Evolutionary conservation across 2,329 filamentous ascomycete genomes (phyloP), one percentile per base, ranked within the genome.

Genomic region (Phialophora chinensis): DNA sequence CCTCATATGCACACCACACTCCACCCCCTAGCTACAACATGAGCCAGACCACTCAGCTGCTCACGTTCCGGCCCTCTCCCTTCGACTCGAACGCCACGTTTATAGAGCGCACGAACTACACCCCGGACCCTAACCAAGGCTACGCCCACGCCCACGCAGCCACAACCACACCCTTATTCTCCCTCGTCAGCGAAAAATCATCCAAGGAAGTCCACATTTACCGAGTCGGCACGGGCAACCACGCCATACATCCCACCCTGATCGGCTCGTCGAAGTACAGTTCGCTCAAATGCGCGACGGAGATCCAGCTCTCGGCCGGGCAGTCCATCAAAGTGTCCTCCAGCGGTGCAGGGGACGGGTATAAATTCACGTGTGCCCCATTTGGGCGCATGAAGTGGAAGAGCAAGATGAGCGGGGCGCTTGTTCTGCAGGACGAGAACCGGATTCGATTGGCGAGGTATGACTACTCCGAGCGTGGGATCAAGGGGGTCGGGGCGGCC

Each of bases 341-440:
- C 53, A 55, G 53, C 17, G 14, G n/a, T 29, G 27, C 29, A 14
- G 53, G 53, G 8, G 53, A 55, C 53, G 53, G 53, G n/a, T 55
- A 55, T 23, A 55, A 55, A 35, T 55, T 55, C 53, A 20, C 25
- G 23, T 47, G 20, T 17, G 31, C n/a, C 5, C 23, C 31, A 1
- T 8, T 33, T 20, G 56, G 56, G n/a, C n/a, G 35, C 31, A 59
- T 59, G 56, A 59, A 33, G 53, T 55, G 53, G 53, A 55, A 55
- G 29, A 59, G 20, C 35, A 59, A 59, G 20, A 47, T 10, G 23
- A 59, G 20, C 33, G 56, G 56, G 31, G 35, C 56, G 20, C 35
- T 59, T 35, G n/a, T 59, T 2, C 29, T 55, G 29, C 53, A 29
- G 53, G 53, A 55, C 12, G 53, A 55, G 27, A 35, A 55, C 10